A percentile compares a stretch with the other conserved stretches of the same genome.
Evolutionary conservation across 805 yeast genomes (phyloP).

Genomic region (Pichia nanzhaoensis): DNA sequence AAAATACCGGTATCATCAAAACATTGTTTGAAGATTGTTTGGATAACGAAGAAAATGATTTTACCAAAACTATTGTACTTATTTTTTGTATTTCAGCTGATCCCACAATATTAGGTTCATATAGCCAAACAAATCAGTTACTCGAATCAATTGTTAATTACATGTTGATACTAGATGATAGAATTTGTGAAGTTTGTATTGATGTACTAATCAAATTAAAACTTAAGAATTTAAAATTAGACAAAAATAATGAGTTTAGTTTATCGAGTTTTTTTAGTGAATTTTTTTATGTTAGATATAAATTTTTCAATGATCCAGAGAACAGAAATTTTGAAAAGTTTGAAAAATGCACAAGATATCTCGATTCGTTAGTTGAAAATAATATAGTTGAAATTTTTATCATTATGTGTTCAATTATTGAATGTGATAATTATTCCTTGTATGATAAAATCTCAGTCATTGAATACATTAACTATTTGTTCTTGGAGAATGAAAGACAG

Average conservation of each 20-base stretch:
- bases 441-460: slow-evolving; percentile 12
- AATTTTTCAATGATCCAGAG: slow-evolving; percentile 4
- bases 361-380: slow-evolving; percentile 11
- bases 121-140: not conserved
- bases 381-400: slow-evolving; percentile 12
- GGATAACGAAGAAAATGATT: not conserved
- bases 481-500: slow-evolving; percentile 15
- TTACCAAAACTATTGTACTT: slow-evolving; percentile 8
- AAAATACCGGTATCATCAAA: not conserved
- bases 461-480: slow-evolving; percentile 20
- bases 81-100: slow-evolving; percentile 10
- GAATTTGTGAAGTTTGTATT: slow-evolving; percentile 8
- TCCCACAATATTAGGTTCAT: slow-evolving; percentile 2
- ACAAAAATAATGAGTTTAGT: slow-evolving; percentile 1
- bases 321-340: slow-evolving; percentile 9
- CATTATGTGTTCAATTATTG: slow-evolving; percentile 14
- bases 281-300: slow-evolving; percentile 10
- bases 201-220: slow-evolving; percentile 7
- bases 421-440: not conserved
- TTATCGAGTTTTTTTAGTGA: slow-evolving; percentile 6
- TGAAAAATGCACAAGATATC: slow-evolving; percentile 12
- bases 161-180: slow-evolving; percentile 5
- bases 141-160: slow-evolving; percentile 1
- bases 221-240: slow-evolving; percentile 1
- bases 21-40: not conserved